These are phyloP conservation scores for Botrytis galanthina DNA, from an alignment of 2,329 filamentous ascomycete species.

Conservation along the genomic window DNA sequence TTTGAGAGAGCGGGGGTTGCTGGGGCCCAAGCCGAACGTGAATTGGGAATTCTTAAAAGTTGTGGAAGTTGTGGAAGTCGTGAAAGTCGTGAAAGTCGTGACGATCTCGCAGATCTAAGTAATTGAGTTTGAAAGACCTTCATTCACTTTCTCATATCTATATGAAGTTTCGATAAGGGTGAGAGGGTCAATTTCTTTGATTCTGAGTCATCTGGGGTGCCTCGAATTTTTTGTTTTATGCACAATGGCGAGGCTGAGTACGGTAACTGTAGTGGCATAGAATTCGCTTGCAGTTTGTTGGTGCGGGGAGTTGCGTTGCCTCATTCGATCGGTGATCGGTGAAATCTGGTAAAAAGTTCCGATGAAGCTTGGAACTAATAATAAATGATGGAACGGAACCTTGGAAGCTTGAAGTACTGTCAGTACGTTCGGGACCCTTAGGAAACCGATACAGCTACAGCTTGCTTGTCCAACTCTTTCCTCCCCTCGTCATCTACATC, in stretches of 20 bases:
- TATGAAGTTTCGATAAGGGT: slow-evolving; percentile 23
- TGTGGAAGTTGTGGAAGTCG: slow-evolving; percentile 23
- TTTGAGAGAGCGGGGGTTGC: slow-evolving; percentile 28
- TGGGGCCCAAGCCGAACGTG: slow-evolving; percentile 19
- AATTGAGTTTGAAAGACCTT: slow-evolving; percentile 31
- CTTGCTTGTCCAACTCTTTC: slow-evolving; percentile 4
- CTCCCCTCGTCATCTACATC: slow-evolving; percentile 4
- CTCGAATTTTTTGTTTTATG: slow-evolving; percentile 21
- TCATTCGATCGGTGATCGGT: slow-evolving; percentile 16
- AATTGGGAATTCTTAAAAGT: slow-evolving; percentile 24
- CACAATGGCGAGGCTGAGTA: slow-evolving; percentile 20
- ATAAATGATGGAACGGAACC: not conserved
- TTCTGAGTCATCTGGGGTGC: slow-evolving; percentile 36
- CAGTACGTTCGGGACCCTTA: slow-evolving; percentile 28
- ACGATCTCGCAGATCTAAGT: slow-evolving; percentile 37
- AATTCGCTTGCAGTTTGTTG: slow-evolving; percentile 16
- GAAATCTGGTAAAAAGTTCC: slow-evolving; percentile 9
- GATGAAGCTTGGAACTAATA: slow-evolving; percentile 12
- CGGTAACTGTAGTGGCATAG: not conserved
- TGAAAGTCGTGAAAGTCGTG: slow-evolving; percentile 27
- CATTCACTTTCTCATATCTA: slow-evolving; percentile 32
- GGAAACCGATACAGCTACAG: slow-evolving; percentile 11
- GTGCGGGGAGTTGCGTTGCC: slow-evolving; percentile 3
- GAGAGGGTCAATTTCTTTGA: slow-evolving; percentile 18
- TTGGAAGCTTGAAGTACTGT: not conserved